Evolutionary conservation across 208 protist species (phyloP), one percentile per base, ranked within the genome.

Genomic region (Trypanosoma avium): DNA sequence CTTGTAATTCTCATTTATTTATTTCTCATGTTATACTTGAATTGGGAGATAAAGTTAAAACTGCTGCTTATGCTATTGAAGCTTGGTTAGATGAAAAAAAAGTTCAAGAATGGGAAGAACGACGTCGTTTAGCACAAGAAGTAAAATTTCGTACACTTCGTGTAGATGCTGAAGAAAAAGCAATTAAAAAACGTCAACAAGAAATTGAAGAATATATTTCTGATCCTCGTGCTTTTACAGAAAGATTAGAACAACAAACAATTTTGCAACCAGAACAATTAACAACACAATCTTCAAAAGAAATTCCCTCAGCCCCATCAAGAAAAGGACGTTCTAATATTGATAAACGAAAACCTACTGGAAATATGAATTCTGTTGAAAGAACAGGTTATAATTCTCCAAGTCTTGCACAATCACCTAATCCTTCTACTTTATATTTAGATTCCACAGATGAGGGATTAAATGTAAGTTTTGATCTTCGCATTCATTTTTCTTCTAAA

Each of bases 81-180:
- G 83, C 77, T 10, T 64, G 60, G 27, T 62, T 93, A 13, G 69
- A 81, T 30, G 67, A 72, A 40, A 71, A 68, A 33, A 67, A 62
- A 17, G 79, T 80, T 35, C 50, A 59, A 6, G 65, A 60, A 30
- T 90, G 81, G 83, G 79, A 93, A 26, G 79, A 83, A 50, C 40
- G 67, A 46, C 85, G 83, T 52, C 83, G 75, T n/a, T 55, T 54
- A 2, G 71, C 63, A 9, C 83, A 90, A 58, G 83, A 80, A 67
- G 24, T 63, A 22, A 58, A 61, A 17, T 93, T 86, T 53, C 59
- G 53, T 13, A 19, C 53, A 7, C 19, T 71, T 32, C 74, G 79
- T 7, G 27, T 46, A 10, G 70, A 53, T 5, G 75, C 80, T 7
- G 73, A 80, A 52, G 43, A 36, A 45, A 70, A 63, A 38, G 71